phyloP scores from a whole-genome alignment of 331 rosid genomes.

The Arachis monticola region DNA sequence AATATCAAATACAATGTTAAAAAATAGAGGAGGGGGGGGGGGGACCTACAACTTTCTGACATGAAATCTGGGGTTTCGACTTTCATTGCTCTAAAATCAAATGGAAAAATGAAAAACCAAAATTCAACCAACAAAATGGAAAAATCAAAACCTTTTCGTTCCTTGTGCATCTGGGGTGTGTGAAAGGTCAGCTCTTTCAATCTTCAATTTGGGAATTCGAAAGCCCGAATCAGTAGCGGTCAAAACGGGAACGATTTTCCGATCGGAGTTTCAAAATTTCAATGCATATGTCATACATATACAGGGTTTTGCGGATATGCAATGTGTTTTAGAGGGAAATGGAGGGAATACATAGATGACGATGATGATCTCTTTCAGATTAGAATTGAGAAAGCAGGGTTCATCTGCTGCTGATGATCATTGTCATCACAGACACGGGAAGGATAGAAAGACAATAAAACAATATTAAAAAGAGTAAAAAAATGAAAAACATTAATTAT shows the following conservation, averaged over 20 bases:
- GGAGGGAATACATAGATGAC: not conserved
- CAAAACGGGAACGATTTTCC: not conserved
- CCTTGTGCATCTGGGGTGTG: not conserved
- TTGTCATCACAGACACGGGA: not conserved
- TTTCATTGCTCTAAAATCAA: not conserved
- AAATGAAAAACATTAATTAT: not conserved
- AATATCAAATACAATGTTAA: not conserved
- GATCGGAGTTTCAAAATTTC: not conserved
- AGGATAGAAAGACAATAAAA: not conserved
- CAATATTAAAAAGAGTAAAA: not conserved
- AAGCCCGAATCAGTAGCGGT: not conserved
- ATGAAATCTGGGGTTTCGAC: not conserved
- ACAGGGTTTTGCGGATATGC: not conserved
- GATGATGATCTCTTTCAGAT: not conserved
- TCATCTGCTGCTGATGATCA: not conserved
- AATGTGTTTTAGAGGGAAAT: not conserved
- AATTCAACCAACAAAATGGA: not conserved
- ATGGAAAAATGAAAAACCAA: not conserved
- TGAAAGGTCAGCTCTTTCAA: not conserved
- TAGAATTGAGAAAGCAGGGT: conserved; percentile 22
- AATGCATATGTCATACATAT: not conserved
- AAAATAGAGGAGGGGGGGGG: not conserved
- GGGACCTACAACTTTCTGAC: not conserved
- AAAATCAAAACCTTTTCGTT: conserved; percentile 13
- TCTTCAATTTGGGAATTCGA: not conserved